Evolutionary conservation across 2,329 filamentous ascomycete genomes (phyloP).

Genomic region (Nemania sp.): DNA sequence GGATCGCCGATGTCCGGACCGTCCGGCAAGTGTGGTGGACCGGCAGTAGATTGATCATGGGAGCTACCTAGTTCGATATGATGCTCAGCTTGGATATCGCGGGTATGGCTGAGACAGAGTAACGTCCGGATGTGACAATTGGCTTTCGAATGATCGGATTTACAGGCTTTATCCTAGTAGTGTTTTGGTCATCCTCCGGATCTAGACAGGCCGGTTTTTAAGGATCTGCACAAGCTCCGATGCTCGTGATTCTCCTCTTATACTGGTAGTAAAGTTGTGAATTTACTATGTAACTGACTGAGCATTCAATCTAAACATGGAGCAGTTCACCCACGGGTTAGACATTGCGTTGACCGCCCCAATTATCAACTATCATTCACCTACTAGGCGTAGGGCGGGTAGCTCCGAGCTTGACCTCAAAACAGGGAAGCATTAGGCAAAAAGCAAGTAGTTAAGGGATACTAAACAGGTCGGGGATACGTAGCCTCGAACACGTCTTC

Average conservation of each 20-base stretch:
- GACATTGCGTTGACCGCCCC: no score
- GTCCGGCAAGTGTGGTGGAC: neutral
- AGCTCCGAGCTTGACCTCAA: no score
- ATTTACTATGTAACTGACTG: no score
- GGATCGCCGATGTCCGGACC: neutral
- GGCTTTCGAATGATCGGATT: neutral
- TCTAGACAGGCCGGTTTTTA: neutral
- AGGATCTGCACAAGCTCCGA: neutral
- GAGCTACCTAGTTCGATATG: neutral
- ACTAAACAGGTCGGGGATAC: no score
- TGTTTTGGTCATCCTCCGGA: neutral
- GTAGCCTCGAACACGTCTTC: no score
- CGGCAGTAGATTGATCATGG: neutral
- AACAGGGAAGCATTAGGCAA: no score
- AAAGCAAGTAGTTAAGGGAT: no score
- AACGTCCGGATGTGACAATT: neutral
- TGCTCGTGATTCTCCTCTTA: neutral
- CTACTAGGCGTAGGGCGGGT: no score
- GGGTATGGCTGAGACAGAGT: neutral
- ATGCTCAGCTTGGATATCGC: neutral
- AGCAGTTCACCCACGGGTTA: no score
- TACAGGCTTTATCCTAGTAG: slow-evolving; percentile 2
- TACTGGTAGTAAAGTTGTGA: no score
- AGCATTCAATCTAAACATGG: no score
- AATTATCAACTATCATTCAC: no score